These are phyloP conservation scores for Claviceps fusiformis DNA, from an alignment of 2,329 filamentous ascomycete species.

Conservation along the genomic window DNA sequence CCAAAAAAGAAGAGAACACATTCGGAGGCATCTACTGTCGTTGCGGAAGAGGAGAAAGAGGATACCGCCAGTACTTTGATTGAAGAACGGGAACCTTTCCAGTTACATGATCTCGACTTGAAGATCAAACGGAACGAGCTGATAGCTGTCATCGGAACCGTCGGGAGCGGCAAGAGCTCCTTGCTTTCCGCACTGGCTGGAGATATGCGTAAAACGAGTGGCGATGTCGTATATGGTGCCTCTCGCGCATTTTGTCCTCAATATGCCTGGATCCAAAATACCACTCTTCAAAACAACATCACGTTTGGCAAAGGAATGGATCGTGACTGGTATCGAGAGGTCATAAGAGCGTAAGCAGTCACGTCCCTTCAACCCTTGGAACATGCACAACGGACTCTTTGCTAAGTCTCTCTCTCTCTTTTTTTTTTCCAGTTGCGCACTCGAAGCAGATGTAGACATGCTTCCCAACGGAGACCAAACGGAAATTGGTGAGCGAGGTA, in stretches of 20 bases:
- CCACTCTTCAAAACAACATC: conserved; percentile 78
- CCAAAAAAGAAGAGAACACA: conserved; percentile 18
- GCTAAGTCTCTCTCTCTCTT: background rate
- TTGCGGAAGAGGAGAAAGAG: conserved; percentile 29
- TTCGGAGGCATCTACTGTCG: conserved; percentile 14
- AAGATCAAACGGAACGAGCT: conserved; percentile 61
- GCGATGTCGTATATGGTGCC: conserved; percentile 62
- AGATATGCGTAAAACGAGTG: conserved; percentile 77
- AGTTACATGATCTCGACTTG: conserved; percentile 55
- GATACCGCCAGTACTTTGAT: conserved; percentile 41
- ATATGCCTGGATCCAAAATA: conserved; percentile 96
- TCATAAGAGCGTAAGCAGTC: conserved; percentile 56
- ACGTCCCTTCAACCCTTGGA: background rate
- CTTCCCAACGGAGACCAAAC: conserved; percentile 79
- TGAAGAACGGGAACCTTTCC: conserved; percentile 54
- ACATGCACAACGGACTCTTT: background rate
- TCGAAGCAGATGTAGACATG: conserved; percentile 80
- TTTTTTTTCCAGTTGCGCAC: conserved; percentile 46
- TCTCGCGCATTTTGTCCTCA: conserved; percentile 85
- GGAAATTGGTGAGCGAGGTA: conserved; percentile 89
- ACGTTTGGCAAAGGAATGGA: conserved; percentile 73
- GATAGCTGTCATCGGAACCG: conserved; percentile 74
- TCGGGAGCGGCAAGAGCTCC: conserved; percentile 83
- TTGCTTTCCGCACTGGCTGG: conserved; percentile 79
- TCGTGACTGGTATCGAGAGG: conserved; percentile 64